Base-by-base conservation (phyloP, 345 rosid species). In the Boechera divaricarpa region DNA sequence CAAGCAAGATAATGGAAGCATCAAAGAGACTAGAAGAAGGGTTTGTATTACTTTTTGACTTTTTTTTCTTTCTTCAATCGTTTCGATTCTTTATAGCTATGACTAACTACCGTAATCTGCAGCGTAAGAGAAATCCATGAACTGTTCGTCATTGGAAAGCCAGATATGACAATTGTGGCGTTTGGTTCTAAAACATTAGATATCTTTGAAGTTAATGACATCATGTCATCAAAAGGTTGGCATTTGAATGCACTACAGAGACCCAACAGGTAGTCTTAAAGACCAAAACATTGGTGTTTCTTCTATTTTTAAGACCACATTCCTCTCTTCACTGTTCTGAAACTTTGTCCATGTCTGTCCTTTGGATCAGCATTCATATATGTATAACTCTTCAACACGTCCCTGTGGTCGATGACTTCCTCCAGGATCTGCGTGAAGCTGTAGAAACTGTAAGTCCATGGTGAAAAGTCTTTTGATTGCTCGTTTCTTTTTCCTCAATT, bases 341-440 rank as follows among this genome's bases (percentile, higher is more conserved):
- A 9, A 36, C 39, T 2, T 41, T 13, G 28, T 28, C 10, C 32
- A 36, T 70, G 57, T 73, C 8, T 51, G 10, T 66, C 44, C 75
- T 63, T 70, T 67, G 72, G 69, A 80, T 61, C 91, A 95, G 99
- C 84, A 69, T 95, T 74, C 98, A 95, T 44, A 90, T 90, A 64
- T 92, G 98, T 62, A 62, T 90, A 16, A 94, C 98, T 51, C 98
- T 92, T 75, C 97, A 94, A 81, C 99, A 89, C 67, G 92, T 91
- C 48, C 82, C 88, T 2, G 73, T 83, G 15, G 82, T 77, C 49
- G 85, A 89, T 61, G 79, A 82, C 72, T 90, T 90, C 88, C 86
- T 94, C 64, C 78, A 33, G 24, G 94, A 92, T 83, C 74, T 94
- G 81, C 81, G 62, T 74, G 98, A 90, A 62, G 87, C 97, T 26